Conservation (phyloP, 176 grass and related monocot genomes). For the Melocanna baccifera region DNA sequence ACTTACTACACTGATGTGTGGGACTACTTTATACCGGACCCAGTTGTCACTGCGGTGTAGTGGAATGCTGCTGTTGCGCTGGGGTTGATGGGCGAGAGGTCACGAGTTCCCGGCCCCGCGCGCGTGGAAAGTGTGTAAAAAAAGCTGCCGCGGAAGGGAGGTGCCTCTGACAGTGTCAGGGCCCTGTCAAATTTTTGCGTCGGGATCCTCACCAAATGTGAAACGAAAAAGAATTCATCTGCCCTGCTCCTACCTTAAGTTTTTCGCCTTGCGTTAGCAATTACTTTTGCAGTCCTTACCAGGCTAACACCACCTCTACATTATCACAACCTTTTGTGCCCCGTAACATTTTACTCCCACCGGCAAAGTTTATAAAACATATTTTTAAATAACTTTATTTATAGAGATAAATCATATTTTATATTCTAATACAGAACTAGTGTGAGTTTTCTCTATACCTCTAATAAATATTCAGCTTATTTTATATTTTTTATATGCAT, state of each 20-base stretch:
- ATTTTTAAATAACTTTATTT: no score
- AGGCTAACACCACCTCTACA: no score
- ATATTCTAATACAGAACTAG: no score
- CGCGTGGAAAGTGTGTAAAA: constrained; percentile 17
- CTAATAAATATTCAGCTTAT: no score
- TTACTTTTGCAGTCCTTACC: neutral
- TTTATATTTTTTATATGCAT: no score
- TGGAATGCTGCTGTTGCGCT: accelerated
- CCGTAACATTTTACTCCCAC: no score
- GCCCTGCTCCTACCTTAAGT: neutral
- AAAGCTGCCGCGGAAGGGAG: constrained; percentile 38
- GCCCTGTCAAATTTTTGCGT: neutral
- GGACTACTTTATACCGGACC: accelerated
- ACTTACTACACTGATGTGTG: neutral
- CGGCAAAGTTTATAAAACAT: no score
- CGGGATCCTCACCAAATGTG: constrained; percentile 16
- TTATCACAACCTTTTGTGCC: no score
- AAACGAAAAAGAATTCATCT: neutral
- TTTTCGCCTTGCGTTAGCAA: neutral
- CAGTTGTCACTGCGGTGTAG: neutral
- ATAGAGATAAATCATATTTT: no score
- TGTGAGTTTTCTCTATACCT: no score
- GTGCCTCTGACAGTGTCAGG: constrained; percentile 7
- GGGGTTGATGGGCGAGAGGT: neutral
- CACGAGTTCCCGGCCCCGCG: neutral